Percentiles rank a stretch among this genome's conserved stretches.
phyloP scores from a whole-genome alignment of 495 filamentous ascomycete genomes.

The Baudoinia panamericana region DNA sequence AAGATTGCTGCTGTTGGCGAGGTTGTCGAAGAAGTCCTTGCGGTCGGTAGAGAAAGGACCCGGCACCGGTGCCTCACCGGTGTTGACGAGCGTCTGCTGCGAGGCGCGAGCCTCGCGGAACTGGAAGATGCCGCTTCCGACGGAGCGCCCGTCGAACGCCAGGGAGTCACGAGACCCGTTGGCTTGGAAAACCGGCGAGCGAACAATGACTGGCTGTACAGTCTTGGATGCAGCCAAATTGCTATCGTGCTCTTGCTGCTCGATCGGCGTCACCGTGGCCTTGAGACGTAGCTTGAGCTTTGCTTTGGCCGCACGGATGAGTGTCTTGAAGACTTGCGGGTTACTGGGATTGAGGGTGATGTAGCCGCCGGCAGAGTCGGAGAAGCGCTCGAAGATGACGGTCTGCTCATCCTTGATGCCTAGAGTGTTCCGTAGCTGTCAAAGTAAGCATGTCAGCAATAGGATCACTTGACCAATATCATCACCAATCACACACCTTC shows the following conservation, averaged over 20 bases:
- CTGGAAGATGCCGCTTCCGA: conserved; percentile 22
- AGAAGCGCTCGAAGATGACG: conserved; percentile 83
- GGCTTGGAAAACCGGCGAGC: not conserved
- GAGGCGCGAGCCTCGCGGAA: conserved; percentile 21
- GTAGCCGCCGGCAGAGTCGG: conserved; percentile 77
- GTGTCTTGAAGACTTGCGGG: conserved; percentile 80
- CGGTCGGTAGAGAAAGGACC: conserved; percentile 21
- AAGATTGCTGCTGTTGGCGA: conserved; percentile 25
- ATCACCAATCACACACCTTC: conserved; percentile 65
- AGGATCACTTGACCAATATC: not conserved
- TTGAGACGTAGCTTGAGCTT: conserved; percentile 94
- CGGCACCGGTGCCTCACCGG: conserved; percentile 26
- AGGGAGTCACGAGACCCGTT: conserved; percentile 8
- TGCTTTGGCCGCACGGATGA: conserved; percentile 92
- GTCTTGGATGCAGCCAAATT: not conserved
- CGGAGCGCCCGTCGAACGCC: conserved; percentile 13
- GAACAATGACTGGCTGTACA: conserved; percentile 17
- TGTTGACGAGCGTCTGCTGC: conserved; percentile 18
- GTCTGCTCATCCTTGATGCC: conserved; percentile 52
- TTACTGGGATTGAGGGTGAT: conserved; percentile 68
- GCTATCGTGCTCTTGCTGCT: conserved; percentile 13
- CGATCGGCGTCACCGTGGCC: conserved; percentile 39
- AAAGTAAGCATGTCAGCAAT: conserved; percentile 10
- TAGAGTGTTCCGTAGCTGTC: conserved; percentile 64
- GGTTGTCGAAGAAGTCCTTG: conserved; percentile 30